Base-by-base conservation (phyloP, 2,329 filamentous ascomycete genomes). In the Akanthomyces uredinophilus region DNA sequence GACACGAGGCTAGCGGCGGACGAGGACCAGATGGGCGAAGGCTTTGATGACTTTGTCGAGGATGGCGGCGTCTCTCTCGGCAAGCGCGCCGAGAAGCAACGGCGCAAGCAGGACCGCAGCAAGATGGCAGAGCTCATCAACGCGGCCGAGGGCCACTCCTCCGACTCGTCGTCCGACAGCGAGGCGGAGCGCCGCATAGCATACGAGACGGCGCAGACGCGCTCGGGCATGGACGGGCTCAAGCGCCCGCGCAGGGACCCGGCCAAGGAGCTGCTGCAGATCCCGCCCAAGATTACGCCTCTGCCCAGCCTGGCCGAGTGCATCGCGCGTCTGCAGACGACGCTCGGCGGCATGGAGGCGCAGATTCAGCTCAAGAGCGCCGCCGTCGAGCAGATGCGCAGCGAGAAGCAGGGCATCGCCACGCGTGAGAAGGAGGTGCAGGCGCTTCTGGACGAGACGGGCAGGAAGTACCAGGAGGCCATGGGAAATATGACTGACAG, bases 21-120 rank as follows among this genome's bases (percentile, higher is more conserved):
- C 39, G 94, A 98, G 68, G 94, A 98, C 71, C 92, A 98, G 70
- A 83, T 97, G 0, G 91, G 90, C 43, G 95, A 98, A 76, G 93
- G 92, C 0, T 98, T 96, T 68, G 94, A 98, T 64, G 89, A 94
- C 60, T 96, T 91, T 68, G 91, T 95, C 10, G 90, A 95, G 46
- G 91, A 96, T 70, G 92, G 90, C 10, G 85, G 86, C 8, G 84
- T 97, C 11, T 85, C 90, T 1, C 80, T 97, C 0, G 91, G 92
- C 39, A 86, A 83, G 65, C 90, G 89, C 64, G 92, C 92, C 0
- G 91, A 95, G 74, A 85, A 84, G 22, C 90, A 92, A 67, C 88
- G 85, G 0, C 79, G 83, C 54, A 81, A 80, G 59, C 83, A 82
- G 50, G 85, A 90, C 35, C 85, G 90, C 35, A 84, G 87, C 62